Evolutionary conservation across 2,329 filamentous ascomycete genomes (phyloP).

Genomic region (Biscogniauxia sp.): DNA sequence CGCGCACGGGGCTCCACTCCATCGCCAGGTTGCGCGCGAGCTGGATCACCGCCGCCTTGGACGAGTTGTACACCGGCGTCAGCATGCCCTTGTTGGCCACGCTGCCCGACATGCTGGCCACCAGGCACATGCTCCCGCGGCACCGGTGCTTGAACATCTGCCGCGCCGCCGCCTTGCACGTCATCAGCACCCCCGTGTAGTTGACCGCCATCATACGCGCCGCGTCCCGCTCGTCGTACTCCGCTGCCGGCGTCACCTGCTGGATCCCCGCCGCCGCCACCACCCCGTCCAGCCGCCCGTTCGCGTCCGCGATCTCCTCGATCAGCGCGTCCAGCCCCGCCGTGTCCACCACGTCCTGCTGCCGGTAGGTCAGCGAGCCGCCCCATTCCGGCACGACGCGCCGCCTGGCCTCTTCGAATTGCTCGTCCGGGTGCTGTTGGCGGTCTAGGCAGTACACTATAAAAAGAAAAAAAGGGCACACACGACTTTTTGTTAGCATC

Average conservation of each 20-base stretch:
- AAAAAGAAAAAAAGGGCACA: no score
- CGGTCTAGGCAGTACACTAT: constrained; percentile 59
- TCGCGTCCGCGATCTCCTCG: constrained; percentile 56
- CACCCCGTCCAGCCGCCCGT: constrained; percentile 62
- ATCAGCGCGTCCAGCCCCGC: constrained; percentile 56
- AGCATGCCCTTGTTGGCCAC: constrained; percentile 58
- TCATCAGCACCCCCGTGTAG: constrained; percentile 67
- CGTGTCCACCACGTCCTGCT: constrained; percentile 65
- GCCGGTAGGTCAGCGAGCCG: constrained; percentile 64
- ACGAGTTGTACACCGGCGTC: constrained; percentile 58
- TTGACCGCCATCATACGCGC: constrained; percentile 68
- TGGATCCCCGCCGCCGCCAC: constrained; percentile 69
- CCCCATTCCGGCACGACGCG: constrained; percentile 57
- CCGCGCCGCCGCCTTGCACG: constrained; percentile 67
- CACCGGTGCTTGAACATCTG: constrained; percentile 55
- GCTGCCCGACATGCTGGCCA: constrained; percentile 55
- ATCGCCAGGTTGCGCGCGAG: constrained; percentile 60
- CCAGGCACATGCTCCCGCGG: constrained; percentile 54
- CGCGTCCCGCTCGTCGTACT: constrained; percentile 58
- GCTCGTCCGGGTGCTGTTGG: constrained; percentile 46
- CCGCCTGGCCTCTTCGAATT: constrained; percentile 60
- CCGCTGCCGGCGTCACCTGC: constrained; percentile 65
- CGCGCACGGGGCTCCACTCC: constrained; percentile 54
- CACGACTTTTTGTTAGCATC: background rate
- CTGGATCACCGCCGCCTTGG: constrained; percentile 64